Conservation (phyloP, 2,329 filamentous ascomycete genomes). For the Verticillium nonalfalfae region DNA sequence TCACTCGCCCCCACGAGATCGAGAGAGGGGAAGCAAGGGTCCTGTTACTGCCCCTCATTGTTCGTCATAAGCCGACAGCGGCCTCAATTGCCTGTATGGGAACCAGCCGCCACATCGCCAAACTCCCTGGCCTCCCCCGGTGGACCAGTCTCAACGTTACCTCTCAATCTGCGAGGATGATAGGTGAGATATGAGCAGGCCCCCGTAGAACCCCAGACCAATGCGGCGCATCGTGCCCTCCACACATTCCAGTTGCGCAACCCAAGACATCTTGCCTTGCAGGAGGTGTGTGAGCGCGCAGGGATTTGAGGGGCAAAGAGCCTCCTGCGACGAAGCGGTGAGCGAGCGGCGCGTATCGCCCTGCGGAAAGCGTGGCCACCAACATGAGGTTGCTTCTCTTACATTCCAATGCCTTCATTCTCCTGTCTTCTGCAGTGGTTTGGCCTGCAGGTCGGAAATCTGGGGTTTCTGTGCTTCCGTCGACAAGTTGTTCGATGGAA, state of each 20-base stretch:
- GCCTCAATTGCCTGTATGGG: constrained; percentile 2
- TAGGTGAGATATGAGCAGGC: not conserved
- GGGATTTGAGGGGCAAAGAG: not conserved
- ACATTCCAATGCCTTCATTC: not conserved
- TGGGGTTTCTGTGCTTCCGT: not conserved
- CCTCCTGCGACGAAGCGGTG: constrained; percentile 12
- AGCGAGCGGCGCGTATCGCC: constrained; percentile 11
- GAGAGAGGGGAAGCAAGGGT: constrained; percentile 7
- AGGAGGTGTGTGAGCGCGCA: constrained; percentile 8
- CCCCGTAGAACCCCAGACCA: not conserved
- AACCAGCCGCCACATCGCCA: not conserved
- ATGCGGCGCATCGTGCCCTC: constrained; percentile 1
- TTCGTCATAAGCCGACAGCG: constrained; percentile 9
- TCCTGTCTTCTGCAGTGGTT: not conserved
- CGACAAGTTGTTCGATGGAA: not conserved
- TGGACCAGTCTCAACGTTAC: not conserved
- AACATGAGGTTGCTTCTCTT: not conserved
- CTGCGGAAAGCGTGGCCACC: not conserved
- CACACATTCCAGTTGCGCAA: constrained; percentile 3
- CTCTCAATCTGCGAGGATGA: not conserved
- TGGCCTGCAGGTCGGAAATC: not conserved
- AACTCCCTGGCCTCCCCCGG: not conserved
- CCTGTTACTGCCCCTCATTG: constrained; percentile 8
- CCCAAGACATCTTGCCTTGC: constrained; percentile 8
- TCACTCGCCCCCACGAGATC: constrained; percentile 10